phyloP scores from a whole-genome alignment of 805 yeast genomes.

The Yueomyces sp. region DNA sequence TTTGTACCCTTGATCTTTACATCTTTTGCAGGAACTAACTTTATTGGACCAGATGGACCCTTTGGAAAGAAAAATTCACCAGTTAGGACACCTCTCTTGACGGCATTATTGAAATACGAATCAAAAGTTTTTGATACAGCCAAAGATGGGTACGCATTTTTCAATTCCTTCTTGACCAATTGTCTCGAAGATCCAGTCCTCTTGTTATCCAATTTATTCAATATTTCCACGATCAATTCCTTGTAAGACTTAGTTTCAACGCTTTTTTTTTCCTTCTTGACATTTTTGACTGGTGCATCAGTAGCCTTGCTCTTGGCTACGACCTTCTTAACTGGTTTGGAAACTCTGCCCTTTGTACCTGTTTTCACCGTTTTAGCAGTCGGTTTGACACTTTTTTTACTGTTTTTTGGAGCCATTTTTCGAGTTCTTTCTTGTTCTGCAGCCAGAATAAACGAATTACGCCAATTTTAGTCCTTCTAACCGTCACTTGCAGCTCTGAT shows the following conservation, averaged over 20 bases:
- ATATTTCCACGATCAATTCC: constrained; percentile 38
- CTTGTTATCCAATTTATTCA: constrained; percentile 50
- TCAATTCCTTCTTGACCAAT: constrained; percentile 74
- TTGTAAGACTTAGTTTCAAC: constrained; percentile 6
- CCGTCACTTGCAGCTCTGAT: too few relatives aligned
- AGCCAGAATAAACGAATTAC: too few relatives aligned
- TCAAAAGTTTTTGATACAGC: constrained; percentile 55
- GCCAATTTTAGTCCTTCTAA: too few relatives aligned
- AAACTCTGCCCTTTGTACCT: background rate
- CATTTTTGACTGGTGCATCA: constrained; percentile 6
- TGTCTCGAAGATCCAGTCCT: constrained; percentile 79
- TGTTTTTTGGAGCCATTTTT: too few relatives aligned
- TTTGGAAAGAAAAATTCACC: constrained; percentile 73
- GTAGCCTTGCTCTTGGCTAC: constrained; percentile 4
- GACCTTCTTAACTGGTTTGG: constrained; percentile 1
- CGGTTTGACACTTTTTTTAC: too few relatives aligned
- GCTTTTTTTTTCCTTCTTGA: background rate
- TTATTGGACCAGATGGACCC: constrained; percentile 81
- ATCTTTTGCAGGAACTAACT: constrained; percentile 27
- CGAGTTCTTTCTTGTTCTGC: too few relatives aligned
- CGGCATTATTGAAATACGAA: constrained; percentile 59
- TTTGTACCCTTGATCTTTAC: background rate
- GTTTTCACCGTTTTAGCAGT: constrained; percentile 1
- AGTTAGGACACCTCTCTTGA: constrained; percentile 67
- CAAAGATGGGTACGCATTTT: constrained; percentile 36